Conservation (phyloP, 345 rosid species). For the Rhodamnia argentea region DNA sequence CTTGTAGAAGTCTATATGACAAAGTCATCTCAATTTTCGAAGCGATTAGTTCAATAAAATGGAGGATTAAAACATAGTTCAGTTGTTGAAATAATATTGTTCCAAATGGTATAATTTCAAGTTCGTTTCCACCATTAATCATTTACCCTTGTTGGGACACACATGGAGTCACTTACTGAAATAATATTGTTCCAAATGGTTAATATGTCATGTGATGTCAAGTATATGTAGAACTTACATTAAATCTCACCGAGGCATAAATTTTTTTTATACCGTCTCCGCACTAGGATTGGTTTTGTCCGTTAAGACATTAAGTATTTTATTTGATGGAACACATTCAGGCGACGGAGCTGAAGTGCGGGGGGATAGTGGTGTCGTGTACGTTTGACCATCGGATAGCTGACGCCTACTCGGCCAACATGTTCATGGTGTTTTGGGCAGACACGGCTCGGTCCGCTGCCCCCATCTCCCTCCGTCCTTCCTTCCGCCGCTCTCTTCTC, state of each 20-base stretch:
- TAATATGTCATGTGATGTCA: neutral
- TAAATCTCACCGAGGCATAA: no score
- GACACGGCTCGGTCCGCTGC: slow-evolving; percentile 26
- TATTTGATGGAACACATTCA: neutral
- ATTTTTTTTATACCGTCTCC: neutral
- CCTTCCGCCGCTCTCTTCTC: slow-evolving; percentile 42
- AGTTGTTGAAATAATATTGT: no score
- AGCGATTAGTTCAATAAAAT: neutral
- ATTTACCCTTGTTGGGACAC: neutral
- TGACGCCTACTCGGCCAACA: slow-evolving; percentile 62
- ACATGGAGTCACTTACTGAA: neutral
- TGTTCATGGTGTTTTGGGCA: slow-evolving; percentile 70
- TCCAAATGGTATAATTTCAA: no score
- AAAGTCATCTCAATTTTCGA: neutral
- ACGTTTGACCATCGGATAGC: slow-evolving; percentile 69
- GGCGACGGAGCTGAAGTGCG: slow-evolving; percentile 59
- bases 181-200: neutral
- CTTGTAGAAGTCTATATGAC: neutral
- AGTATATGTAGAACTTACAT: neutral
- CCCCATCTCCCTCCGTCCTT: slow-evolving; percentile 36
- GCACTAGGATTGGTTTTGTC: neutral
- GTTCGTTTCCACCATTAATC: neutral
- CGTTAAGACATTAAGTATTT: neutral
- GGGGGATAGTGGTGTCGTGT: slow-evolving; percentile 54
- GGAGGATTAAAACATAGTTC: neutral